phyloP scores from a whole-genome alignment of 352 stramenopile species.

The Phytophthora vignae region DNA sequence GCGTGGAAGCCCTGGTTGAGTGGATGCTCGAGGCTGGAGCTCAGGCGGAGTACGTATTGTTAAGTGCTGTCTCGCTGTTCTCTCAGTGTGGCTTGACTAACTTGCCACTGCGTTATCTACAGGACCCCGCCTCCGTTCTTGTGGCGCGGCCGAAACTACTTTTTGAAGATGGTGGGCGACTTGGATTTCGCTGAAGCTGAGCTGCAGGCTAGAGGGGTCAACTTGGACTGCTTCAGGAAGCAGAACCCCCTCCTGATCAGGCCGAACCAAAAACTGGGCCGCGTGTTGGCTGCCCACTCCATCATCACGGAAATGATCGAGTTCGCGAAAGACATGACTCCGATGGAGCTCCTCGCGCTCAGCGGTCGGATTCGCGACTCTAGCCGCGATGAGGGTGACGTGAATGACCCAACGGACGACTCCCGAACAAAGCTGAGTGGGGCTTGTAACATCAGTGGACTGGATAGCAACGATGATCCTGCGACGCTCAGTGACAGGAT shows the following conservation, averaged over 20 bases:
- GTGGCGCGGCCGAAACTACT: conserved; percentile 81
- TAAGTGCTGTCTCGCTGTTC: neutral
- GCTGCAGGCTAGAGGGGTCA: conserved; percentile 56
- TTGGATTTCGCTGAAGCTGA: conserved; percentile 74
- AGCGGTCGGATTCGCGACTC: conserved; percentile 31
- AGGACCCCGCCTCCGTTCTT: conserved; percentile 74
- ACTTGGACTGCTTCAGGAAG: conserved; percentile 61
- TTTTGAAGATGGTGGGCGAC: conserved; percentile 75
- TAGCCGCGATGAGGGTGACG: conserved; percentile 10
- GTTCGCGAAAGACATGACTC: conserved; percentile 45
- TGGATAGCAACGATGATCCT: neutral
- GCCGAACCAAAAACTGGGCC: conserved; percentile 71
- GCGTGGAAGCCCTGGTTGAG: conserved; percentile 80
- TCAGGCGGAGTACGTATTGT: conserved; percentile 62
- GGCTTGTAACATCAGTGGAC: neutral
- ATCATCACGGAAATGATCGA: conserved; percentile 81
- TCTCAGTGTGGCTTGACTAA: conserved; percentile 13
- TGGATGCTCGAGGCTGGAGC: conserved; percentile 84
- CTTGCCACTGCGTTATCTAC: neutral
- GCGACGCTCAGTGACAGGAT: neutral
- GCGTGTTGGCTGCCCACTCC: conserved; percentile 73
- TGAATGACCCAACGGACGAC: neutral
- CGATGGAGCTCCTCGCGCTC: conserved; percentile 35
- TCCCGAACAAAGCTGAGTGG: conserved; percentile 1
- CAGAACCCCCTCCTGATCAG: conserved; percentile 75